Base-by-base conservation (phyloP, 2,329 filamentous ascomycete species). In the Talaromyces sp. region DNA sequence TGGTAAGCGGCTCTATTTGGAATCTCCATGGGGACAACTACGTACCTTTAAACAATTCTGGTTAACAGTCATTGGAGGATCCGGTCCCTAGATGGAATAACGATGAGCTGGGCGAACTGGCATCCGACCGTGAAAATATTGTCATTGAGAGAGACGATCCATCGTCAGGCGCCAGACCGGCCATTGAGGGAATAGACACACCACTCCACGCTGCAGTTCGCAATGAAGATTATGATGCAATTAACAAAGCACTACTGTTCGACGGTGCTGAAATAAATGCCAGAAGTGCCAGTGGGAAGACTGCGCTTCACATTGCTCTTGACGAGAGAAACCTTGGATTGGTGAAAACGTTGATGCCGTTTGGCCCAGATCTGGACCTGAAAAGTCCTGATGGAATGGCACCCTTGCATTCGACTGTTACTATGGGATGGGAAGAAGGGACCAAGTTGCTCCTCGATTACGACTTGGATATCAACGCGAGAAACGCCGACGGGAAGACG, bases 361-460 rank as follows among this genome's bases (percentile, higher is more conserved):
- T 62, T 33, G 25, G n/a, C 15, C 60, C 60, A 2, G 31, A 62
- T 54, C 35, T 62, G 22, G 10, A 62, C 25, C n/a, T 62, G n/a
- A 62, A 22, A 19, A 11, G 6, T 33, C 47, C 60, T 43, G 54
- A 62, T 8, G 60, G 49, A 54, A 62, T 22, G 31, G 1, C 47
- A 8, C 60, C 60, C 19, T 54, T 62, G 31, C 60, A 62, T 41
- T 62, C 17, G 4, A 9, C 47, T 33, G 25, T 50, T 19, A 5
- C 47, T 22, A 35, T 35, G 22, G 49, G 35, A 22, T 54, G 49
- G 49, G 8, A 54, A 62, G 11, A 41, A 7, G 60, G 13, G 17
- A 27, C 31, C 7, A 19, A 19, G 22, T 17, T 43, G 25, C 33
- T 62, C 17, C 35, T 62, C 25, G 1, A 2, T 3, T 27, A 43